Percentiles rank a stretch among this genome's conserved stretches.
Evolutionary conservation across 2,329 filamentous ascomycete species (phyloP).

Genomic region (Aspergillus fischeri): DNA sequence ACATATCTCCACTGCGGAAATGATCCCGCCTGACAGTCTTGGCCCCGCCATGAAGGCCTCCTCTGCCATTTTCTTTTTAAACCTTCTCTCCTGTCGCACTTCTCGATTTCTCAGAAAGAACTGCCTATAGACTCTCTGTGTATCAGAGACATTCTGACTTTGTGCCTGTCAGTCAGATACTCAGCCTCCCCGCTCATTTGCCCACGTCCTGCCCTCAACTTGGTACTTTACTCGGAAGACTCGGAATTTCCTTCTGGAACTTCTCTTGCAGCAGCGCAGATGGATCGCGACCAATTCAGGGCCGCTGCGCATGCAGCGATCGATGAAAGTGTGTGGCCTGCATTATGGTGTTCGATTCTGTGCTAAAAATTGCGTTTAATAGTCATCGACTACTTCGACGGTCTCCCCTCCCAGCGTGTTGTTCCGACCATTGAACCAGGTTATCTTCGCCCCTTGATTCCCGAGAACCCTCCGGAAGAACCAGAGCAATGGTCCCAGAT

Average conservation of each 20-base stretch:
- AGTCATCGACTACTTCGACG: constrained; percentile 84
- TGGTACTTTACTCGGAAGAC: background rate
- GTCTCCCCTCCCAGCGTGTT: constrained; percentile 65
- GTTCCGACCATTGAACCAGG: constrained; percentile 76
- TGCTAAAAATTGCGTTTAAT: constrained; percentile 4
- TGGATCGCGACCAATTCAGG: constrained; percentile 77
- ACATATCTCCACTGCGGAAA: background rate
- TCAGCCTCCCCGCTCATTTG: no score
- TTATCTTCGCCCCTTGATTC: constrained; percentile 77
- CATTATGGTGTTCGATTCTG: constrained; percentile 1
- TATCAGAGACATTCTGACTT: background rate
- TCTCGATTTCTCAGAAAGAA: background rate
- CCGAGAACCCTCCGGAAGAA: constrained; percentile 62
- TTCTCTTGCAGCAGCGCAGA: constrained; percentile 32
- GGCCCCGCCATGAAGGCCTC: background rate
- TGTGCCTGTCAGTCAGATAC: background rate
- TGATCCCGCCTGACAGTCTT: background rate
- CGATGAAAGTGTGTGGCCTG: constrained; percentile 66
- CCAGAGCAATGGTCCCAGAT: constrained; percentile 72
- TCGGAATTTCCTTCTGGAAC: background rate
- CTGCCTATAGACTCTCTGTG: background rate
- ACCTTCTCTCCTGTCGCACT: background rate
- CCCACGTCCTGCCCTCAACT: background rate
- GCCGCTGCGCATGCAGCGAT: constrained; percentile 72
- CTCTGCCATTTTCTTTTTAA: background rate